Base-by-base conservation (phyloP, 2,329 filamentous ascomycete genomes). In the Cryphonectria parasitica region DNA sequence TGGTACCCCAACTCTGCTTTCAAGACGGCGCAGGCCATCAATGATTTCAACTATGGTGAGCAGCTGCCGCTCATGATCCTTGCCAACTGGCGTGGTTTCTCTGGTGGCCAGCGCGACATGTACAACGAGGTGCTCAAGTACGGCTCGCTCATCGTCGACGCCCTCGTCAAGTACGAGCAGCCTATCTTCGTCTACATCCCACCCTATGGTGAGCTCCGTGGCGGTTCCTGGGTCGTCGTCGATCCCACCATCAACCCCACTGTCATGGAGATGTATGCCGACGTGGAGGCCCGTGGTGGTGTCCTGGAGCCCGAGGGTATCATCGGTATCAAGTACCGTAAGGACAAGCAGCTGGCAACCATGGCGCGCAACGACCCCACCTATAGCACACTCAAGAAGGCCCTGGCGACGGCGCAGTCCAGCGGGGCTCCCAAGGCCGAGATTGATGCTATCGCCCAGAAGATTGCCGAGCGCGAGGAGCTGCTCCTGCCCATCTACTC, bases 61-160 rank as follows among this genome's bases (percentile, higher is more conserved):
- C 96, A 99, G 85, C 88, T 99, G 79, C 96, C 96, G 70, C 86
- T 99, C 75, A 98, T 99, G 94, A 99, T 99, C 80, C 90, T 99
- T 74, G 96, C 96, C 83, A 99, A 99, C 88, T 99, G 96, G 96
- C 92, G 96, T 90, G 96, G 96, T 86, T 99, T 99, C 93, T 99
- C 96, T 76, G 96, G 96, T 86, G 96, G 96, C 75, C 96, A 99
- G 85, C 94, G 95, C 76, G 96, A 99, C 84, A 99, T 99, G 96
- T 99, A 97, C 90, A 98, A 98, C 85, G 96, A 99, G 84, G 96
- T 99, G 22, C 90, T 99, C 83, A 99, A 99, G 87, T 99, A 99
- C 79, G 96, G 96, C 79, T 98, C 95, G 25, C 98, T 96, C 88
- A 99, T 99, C 79, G 96, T 99, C 76, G 96, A 99, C 78, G 95